Evolutionary conservation across 306 rosid genomes (phyloP).

Genomic region (Clitoria ternatea): DNA sequence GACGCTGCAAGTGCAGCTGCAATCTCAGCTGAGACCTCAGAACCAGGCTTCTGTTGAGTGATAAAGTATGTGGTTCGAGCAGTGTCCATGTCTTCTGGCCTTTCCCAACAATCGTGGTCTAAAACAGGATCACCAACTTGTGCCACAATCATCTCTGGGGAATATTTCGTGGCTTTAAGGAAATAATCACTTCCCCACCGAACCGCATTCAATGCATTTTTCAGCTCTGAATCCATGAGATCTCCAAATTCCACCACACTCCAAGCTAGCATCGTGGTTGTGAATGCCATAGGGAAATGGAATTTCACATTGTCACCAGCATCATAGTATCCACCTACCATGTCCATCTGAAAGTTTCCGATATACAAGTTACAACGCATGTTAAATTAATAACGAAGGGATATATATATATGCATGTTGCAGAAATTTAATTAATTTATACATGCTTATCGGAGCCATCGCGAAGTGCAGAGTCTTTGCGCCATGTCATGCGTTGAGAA

Average conservation of each 20-base stretch:
- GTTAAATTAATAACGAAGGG: too few relatives aligned
- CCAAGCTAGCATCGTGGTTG: slow-evolving; percentile 47
- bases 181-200: slow-evolving; percentile 54
- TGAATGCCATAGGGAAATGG: slow-evolving; percentile 53
- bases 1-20: slow-evolving; percentile 53
- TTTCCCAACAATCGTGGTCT: slow-evolving; percentile 47
- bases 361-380: too few relatives aligned
- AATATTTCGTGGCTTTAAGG: slow-evolving; percentile 31
- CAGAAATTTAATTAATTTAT: too few relatives aligned
- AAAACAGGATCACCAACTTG: slow-evolving; percentile 33
- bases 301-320: slow-evolving; percentile 63
- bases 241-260: slow-evolving; percentile 47
- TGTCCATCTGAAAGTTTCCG: slow-evolving; percentile 15
- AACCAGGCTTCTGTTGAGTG: background rate
- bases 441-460: slow-evolving; percentile 40
- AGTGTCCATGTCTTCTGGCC: slow-evolving; percentile 64
- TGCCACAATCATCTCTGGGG: slow-evolving; percentile 25
- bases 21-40: slow-evolving; percentile 40
- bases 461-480: slow-evolving; percentile 42
- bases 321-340: slow-evolving; percentile 58
- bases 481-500: slow-evolving; percentile 47
- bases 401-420: too few relatives aligned
- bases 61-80: slow-evolving; percentile 18
- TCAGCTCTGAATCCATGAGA: slow-evolving; percentile 30
- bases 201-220: slow-evolving; percentile 34